Evolutionary conservation across 1,284 basidiomycete species (phyloP), one percentile per base, ranked within the genome.

Genomic region (Ceratobasidium sp.): DNA sequence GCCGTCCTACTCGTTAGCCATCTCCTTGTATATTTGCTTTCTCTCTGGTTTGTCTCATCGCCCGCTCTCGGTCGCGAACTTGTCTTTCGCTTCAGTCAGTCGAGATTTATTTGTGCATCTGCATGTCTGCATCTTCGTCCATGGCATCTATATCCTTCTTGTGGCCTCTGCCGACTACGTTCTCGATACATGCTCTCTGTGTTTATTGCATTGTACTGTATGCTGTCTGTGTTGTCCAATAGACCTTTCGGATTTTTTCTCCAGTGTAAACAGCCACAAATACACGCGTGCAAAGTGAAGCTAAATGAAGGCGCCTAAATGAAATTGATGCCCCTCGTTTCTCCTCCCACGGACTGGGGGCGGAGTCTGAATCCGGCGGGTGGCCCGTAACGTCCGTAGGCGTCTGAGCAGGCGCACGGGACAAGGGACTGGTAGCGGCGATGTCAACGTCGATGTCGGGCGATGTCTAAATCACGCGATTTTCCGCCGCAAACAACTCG

Each of bases 1-100:
- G 41, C 68, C 68, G 68, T 61, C 68, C 68, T 72, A 41, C 68
- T 72, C 68, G 68, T 72, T 48, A 72, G 68, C 68, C 68, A 72
- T 72, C 68, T 59, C 43, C 22, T 69, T 72, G 68, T 72, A 72
- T 72, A 54, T 72, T 59, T 51, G 27, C 54, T 58, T 31, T 58
- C 54, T 58, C 14, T 58, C 43, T 63, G 24, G 24, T 29, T 19
- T 63, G 39, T 62, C 22, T 54, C 48, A 51, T 27, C 29, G 13
- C n/a, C 51, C 54, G 54, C 68, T 72, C 68, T 72, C 68, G 48
- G 29, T 61, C 39, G 68, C 68, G 68, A 72, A 39, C 56, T 4
- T 27, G 49, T 14, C 27, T 11, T 69, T 72, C 68, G 68, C 68
- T 46, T 39, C 68, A 59, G 68, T 72, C 68, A 72, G 68, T 72